Evolutionary conservation across 75 land plant genomes (phyloP).

Genomic region (Cryptomeria japonica): DNA sequence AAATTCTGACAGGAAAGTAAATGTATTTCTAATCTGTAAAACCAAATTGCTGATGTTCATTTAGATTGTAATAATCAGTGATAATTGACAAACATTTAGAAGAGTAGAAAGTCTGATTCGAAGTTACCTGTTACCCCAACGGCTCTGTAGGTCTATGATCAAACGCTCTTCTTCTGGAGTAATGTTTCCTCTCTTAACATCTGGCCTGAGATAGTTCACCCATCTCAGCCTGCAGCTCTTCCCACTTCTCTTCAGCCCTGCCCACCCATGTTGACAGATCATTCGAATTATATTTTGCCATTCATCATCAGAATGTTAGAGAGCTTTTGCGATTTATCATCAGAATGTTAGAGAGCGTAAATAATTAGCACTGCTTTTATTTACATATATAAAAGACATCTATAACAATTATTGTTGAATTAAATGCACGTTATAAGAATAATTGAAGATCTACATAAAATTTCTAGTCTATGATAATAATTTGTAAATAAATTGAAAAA

Average conservation of each 20-base stretch:
- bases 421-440: neutral
- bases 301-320: no score
- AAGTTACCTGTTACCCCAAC: slow-evolving; percentile 29
- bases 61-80: neutral
- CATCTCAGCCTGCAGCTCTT: slow-evolving; percentile 27
- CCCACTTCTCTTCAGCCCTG: slow-evolving; percentile 16
- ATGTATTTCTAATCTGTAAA: slow-evolving; percentile 13
- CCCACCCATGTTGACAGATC: neutral
- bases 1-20: neutral
- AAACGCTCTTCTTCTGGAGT: slow-evolving; percentile 16
- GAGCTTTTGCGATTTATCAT: no score
- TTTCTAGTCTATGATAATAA: no score
- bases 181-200: slow-evolving; percentile 20
- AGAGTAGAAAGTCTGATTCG: slow-evolving; percentile 12
- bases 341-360: no score
- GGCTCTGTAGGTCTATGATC: slow-evolving; percentile 21
- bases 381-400: neutral
- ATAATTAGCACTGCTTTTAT: no score
- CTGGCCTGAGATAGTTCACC: slow-evolving; percentile 25
- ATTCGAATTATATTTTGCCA: neutral
- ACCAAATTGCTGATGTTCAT: slow-evolving; percentile 9
- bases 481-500: no score
- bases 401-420: neutral
- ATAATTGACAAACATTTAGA: slow-evolving; percentile 14
- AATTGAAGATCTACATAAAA: no score